phyloP scores from a whole-genome alignment of 2,329 filamentous ascomycete species.

The Cercospora zeae-maydis region DNA sequence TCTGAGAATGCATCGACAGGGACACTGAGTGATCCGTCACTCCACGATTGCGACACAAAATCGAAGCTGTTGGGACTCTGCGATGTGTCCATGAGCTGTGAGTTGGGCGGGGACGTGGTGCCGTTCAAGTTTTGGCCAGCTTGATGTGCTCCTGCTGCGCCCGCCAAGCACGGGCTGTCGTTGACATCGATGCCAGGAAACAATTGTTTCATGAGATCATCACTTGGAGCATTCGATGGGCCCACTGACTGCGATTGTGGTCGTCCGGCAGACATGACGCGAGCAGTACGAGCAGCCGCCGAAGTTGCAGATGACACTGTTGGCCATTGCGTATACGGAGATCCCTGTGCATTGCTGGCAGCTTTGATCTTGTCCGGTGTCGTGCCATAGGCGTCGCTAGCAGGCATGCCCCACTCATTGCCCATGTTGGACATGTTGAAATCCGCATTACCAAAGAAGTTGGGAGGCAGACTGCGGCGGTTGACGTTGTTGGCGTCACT shows the following conservation, averaged over 20 bases:
- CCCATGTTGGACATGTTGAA: conserved; percentile 20
- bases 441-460: conserved; percentile 33
- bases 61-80: conserved; percentile 4
- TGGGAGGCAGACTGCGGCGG: conserved; percentile 33
- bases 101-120: not conserved
- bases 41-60: conserved; percentile 34
- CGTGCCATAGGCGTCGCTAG: conserved; percentile 8
- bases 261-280: conserved; percentile 19
- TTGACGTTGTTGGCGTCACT: conserved; percentile 23
- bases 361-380: conserved; percentile 19
- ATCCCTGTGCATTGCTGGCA: conserved; percentile 9
- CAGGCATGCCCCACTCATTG: conserved; percentile 25
- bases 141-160: conserved; percentile 4
- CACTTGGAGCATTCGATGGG: conserved; percentile 28
- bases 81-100: not conserved
- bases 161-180: conserved; percentile 19
- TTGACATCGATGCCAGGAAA: conserved; percentile 35
- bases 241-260: conserved; percentile 32
- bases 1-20: conserved; percentile 32
- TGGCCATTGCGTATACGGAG: conserved; percentile 25
- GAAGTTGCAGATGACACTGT: conserved; percentile 19
- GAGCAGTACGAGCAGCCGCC: conserved; percentile 17
- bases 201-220: conserved; percentile 33
- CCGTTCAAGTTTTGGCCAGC: conserved; percentile 12
- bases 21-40: conserved; percentile 34